phyloP scores from a whole-genome alignment of 306 rosid species.

The Dicorynia guianensis region DNA sequence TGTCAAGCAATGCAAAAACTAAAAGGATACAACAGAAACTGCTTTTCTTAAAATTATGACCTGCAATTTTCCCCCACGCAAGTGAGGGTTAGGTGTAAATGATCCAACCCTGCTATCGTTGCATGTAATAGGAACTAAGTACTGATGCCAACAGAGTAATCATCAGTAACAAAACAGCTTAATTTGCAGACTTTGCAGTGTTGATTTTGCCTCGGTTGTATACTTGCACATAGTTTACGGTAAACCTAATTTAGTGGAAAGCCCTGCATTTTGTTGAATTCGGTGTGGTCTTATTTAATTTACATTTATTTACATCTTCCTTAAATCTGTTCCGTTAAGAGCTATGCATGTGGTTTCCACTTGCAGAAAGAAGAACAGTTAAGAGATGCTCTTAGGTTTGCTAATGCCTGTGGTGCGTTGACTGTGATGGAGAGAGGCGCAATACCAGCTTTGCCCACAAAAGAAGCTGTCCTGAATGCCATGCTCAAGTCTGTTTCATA shows the following conservation, averaged over 20 bases:
- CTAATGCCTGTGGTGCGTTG: constrained; percentile 93
- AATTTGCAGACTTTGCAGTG: background rate
- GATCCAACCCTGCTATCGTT: background rate
- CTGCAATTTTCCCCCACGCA: background rate
- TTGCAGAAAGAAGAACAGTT: constrained; percentile 75
- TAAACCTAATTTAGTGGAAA: background rate
- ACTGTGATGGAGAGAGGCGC: constrained; percentile 95
- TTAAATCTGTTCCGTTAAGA: background rate
- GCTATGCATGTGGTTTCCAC: constrained; percentile 34
- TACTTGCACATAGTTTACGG: background rate
- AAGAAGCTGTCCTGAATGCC: constrained; percentile 73
- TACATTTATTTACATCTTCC: background rate
- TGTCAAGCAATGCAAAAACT: background rate
- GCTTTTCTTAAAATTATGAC: constrained; percentile 7
- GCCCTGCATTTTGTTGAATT: background rate
- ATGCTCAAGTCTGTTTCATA: constrained; percentile 62
- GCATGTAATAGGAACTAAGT: background rate
- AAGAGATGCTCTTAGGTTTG: constrained; percentile 89
- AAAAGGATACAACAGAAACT: constrained; percentile 10
- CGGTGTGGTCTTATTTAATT: background rate
- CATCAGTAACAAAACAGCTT: background rate
- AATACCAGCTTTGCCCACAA: constrained; percentile 90
- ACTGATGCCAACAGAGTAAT: constrained; percentile 2
- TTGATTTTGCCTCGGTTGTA: background rate
- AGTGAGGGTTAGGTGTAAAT: constrained; percentile 14